Conservation (phyloP, 768 basidiomycete genomes). For the Serendipita indica region DNA sequence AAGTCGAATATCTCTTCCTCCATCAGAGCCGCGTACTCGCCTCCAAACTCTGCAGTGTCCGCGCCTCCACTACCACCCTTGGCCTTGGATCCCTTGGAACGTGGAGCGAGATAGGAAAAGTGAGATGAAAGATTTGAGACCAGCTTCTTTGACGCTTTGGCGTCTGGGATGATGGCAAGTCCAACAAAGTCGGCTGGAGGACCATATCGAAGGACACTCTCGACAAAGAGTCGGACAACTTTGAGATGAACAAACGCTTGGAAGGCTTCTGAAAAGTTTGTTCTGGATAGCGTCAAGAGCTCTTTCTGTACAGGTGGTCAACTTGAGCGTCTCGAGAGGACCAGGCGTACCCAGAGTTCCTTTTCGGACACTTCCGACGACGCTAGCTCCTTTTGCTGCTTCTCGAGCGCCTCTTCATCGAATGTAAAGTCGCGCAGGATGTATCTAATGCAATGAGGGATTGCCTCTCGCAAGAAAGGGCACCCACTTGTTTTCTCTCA, state of each 20-base stretch:
- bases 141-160: constrained; percentile 68
- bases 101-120: constrained; percentile 68
- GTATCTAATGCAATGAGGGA: constrained; percentile 39
- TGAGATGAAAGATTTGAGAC: constrained; percentile 58
- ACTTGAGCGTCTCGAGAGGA: background rate
- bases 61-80: constrained; percentile 30
- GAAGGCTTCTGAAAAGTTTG: constrained; percentile 94
- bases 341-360: constrained; percentile 75
- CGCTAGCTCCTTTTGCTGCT: constrained; percentile 68
- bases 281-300: constrained; percentile 73
- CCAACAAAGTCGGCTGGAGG: constrained; percentile 83
- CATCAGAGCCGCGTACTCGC: constrained; percentile 84
- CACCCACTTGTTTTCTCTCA: constrained; percentile 82
- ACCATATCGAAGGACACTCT: constrained; percentile 91
- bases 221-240: constrained; percentile 77
- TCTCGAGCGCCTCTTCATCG: constrained; percentile 65
- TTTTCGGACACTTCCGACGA: constrained; percentile 77
- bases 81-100: constrained; percentile 34
- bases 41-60: constrained; percentile 53
- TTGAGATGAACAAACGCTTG: constrained; percentile 90
- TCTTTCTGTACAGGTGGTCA: constrained; percentile 48
- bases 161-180: constrained; percentile 75
- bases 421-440: constrained; percentile 88
- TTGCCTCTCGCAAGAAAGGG: background rate
- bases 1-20: constrained; percentile 96